A percentile compares a stretch with the other conserved stretches of the same genome.
Conservation (phyloP, 164 flowering plant genomes). For the Aristolochia fimbriata region DNA sequence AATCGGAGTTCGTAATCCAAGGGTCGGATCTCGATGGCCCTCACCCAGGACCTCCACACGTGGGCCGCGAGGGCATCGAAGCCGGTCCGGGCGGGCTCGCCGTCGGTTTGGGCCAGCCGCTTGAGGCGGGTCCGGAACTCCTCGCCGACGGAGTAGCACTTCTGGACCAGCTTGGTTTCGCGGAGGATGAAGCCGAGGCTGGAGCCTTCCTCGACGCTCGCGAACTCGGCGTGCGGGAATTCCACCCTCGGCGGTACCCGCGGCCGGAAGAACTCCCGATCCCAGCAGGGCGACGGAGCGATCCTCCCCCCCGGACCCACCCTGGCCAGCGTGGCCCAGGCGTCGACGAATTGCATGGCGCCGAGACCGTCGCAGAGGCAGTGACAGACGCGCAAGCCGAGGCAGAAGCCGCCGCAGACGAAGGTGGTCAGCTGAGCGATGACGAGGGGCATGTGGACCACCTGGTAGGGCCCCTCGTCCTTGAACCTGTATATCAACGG, state of each 20-base stretch:
- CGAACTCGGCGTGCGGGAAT: slow-evolving; percentile 60
- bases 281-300: slow-evolving; percentile 65
- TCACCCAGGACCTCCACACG: slow-evolving; percentile 82
- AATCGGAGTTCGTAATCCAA: slow-evolving; percentile 44
- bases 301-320: slow-evolving; percentile 25
- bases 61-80: slow-evolving; percentile 91
- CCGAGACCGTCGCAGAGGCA: slow-evolving; percentile 91
- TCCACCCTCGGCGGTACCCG: slow-evolving; percentile 49
- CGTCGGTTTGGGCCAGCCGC: slow-evolving; percentile 22
- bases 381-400: slow-evolving; percentile 77
- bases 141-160: slow-evolving; percentile 42
- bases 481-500: slow-evolving; percentile 53
- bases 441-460: slow-evolving; percentile 67
- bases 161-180: slow-evolving; percentile 46
- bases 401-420: slow-evolving; percentile 74
- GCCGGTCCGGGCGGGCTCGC: slow-evolving; percentile 24
- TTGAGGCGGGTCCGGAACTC: slow-evolving; percentile 47
- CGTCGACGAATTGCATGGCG: slow-evolving; percentile 73
- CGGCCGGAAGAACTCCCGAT: slow-evolving; percentile 47
- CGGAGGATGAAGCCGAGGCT: slow-evolving; percentile 38
- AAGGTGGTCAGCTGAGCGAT: slow-evolving; percentile 77
- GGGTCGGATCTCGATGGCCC: slow-evolving; percentile 60
- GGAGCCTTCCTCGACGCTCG: slow-evolving; percentile 45
- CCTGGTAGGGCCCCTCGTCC: slow-evolving; percentile 48
- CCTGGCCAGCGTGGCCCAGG: slow-evolving; percentile 68